Percentiles rank a stretch among this genome's conserved stretches.
These are phyloP conservation scores for Taphrina confusa DNA, from an alignment of 1,139 yeast genomes.

Conservation along the genomic window DNA sequence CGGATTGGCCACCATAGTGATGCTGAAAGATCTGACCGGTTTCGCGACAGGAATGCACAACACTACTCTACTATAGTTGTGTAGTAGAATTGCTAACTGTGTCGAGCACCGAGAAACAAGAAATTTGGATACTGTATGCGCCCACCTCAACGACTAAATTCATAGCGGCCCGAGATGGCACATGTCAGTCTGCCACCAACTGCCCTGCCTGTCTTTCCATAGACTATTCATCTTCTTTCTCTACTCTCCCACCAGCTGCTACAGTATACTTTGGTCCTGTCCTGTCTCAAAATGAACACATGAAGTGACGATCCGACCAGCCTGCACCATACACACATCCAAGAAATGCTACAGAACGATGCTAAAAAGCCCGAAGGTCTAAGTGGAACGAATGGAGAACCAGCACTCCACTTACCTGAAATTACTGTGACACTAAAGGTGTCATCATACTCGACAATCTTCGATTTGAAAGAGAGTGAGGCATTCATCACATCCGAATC, in stretches of 20 bases:
- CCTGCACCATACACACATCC: neutral
- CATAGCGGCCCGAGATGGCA: neutral
- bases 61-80: neutral
- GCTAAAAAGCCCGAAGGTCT: neutral
- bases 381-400: slow-evolving; percentile 1
- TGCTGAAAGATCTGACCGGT: neutral
- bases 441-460: neutral
- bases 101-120: no score
- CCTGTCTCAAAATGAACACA: no score
- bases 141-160: slow-evolving; percentile 5
- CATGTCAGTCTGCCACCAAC: neutral
- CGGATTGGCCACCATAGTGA: slow-evolving; percentile 6
- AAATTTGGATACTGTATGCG: no score
- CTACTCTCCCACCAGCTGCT: no score
- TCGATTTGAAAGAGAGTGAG: neutral
- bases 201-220: no score
- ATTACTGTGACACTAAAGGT: neutral
- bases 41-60: neutral
- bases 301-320: no score
- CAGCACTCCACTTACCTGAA: neutral
- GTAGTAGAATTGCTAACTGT: no score
- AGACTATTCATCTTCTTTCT: no score
- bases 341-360: neutral
- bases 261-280: no score
- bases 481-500: slow-evolving; percentile 14